A percentile compares a stretch with the other conserved stretches of the same genome.
Evolutionary conservation across 768 basidiomycete genomes (phyloP).

Genomic region (Russula sp.): DNA sequence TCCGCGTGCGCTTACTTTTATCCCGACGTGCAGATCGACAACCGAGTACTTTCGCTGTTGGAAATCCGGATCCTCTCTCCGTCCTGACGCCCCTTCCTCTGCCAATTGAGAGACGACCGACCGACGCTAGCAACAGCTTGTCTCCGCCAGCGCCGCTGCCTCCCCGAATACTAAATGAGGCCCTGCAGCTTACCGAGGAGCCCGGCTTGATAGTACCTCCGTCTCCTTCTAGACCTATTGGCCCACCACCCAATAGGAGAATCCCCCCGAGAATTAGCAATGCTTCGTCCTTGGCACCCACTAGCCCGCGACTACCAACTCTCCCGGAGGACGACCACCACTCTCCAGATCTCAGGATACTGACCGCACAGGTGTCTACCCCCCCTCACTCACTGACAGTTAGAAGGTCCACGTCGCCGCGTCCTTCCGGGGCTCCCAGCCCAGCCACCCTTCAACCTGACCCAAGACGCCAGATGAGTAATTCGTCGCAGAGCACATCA

Average conservation of each 20-base stretch:
- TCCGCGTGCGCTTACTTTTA: not conserved
- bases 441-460: not conserved
- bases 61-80: not conserved
- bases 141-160: not conserved
- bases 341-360: not conserved
- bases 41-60: not conserved
- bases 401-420: too few species aligned
- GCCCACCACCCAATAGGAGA: not conserved
- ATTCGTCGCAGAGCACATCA: not conserved
- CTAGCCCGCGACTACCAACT: conserved; percentile 1
- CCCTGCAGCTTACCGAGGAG: not conserved
- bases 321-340: conserved; percentile 11
- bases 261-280: not conserved
- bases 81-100: not conserved
- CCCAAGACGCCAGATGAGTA: not conserved
- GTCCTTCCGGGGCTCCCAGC: too few species aligned
- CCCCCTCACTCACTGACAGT: not conserved
- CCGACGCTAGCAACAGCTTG: not conserved
- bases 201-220: not conserved
- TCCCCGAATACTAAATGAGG: not conserved
- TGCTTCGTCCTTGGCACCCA: not conserved
- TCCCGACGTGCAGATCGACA: not conserved
- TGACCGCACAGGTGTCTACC: not conserved
- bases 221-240: not conserved
- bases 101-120: not conserved